Percentiles rank a stretch among this genome's conserved stretches.
phyloP scores from a whole-genome alignment of 129 eudicot genomes.

The Flaveria bidentis region DNA sequence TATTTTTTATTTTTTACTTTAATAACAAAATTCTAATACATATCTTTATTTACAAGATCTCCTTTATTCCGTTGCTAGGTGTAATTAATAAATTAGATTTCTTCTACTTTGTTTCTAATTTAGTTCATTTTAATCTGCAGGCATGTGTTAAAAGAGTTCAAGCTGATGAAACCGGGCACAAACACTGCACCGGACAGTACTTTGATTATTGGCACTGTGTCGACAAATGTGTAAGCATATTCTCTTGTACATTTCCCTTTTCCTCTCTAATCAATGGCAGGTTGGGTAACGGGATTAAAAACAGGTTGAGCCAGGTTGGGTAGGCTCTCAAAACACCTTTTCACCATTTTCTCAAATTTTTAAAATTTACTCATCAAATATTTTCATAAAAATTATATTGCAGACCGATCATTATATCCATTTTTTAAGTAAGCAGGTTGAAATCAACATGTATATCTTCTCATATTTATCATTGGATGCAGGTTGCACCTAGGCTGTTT shows the following conservation, averaged over 20 bases:
- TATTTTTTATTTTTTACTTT: neutral
- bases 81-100: neutral
- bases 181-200: constrained; percentile 93
- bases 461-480: constrained; percentile 29
- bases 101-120: neutral
- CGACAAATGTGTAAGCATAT: constrained; percentile 71
- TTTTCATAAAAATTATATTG: neutral
- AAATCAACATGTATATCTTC: neutral
- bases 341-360: neutral
- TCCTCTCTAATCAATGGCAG: neutral
- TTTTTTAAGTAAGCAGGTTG: neutral
- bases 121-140: constrained; percentile 31
- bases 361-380: neutral
- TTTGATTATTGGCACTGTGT: constrained; percentile 91
- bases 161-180: constrained; percentile 81
- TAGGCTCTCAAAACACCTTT: neutral
- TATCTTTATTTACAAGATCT: neutral
- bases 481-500: constrained; percentile 78
- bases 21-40: neutral
- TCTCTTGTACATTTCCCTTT: neutral
- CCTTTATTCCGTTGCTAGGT: neutral
- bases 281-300: neutral
- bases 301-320: neutral
- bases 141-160: constrained; percentile 73
- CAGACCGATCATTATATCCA: neutral